phyloP scores from a whole-genome alignment of 305 asterid species.

The Solanum hybrid region DNA sequence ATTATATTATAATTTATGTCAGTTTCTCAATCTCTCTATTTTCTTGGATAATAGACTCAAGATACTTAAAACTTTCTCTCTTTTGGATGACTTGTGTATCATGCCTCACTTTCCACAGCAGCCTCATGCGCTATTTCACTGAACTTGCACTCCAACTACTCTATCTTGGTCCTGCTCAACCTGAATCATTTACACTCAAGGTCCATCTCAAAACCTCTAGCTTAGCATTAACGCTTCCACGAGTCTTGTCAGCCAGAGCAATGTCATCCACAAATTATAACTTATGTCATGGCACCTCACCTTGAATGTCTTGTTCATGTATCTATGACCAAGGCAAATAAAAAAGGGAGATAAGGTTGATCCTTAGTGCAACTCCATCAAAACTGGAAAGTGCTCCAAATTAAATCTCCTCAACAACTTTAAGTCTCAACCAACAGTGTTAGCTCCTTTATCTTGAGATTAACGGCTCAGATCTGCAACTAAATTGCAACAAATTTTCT shows the following conservation, averaged over 20 bases:
- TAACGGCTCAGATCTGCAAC: not conserved
- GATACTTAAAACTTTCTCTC: not conserved
- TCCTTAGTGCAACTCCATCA: not conserved
- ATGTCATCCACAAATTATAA: not conserved
- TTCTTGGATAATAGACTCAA: not conserved
- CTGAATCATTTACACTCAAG: not conserved
- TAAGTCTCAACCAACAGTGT: conserved; percentile 7
- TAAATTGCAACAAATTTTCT: not conserved
- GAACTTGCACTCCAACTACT: not conserved
- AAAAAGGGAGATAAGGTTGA: not conserved
- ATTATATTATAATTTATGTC: too few relatives aligned
- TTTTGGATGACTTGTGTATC: not conserved
- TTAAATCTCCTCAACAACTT: not conserved
- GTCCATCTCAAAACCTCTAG: not conserved
- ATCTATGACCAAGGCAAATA: not conserved
- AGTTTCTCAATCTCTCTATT: not conserved
- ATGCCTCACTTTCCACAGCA: not conserved
- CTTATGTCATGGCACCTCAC: not conserved
- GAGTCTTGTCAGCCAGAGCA: not conserved
- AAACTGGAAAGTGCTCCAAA: not conserved
- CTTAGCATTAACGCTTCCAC: not conserved
- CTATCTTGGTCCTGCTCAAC: not conserved
- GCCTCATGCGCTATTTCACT: not conserved
- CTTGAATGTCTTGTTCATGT: not conserved
- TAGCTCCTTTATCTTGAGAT: conserved; percentile 5